A percentile compares a stretch with the other conserved stretches of the same genome.
These are phyloP conservation scores for Fusarium annulatum DNA, from an alignment of 2,329 filamentous ascomycete species.

Conservation along the genomic window DNA sequence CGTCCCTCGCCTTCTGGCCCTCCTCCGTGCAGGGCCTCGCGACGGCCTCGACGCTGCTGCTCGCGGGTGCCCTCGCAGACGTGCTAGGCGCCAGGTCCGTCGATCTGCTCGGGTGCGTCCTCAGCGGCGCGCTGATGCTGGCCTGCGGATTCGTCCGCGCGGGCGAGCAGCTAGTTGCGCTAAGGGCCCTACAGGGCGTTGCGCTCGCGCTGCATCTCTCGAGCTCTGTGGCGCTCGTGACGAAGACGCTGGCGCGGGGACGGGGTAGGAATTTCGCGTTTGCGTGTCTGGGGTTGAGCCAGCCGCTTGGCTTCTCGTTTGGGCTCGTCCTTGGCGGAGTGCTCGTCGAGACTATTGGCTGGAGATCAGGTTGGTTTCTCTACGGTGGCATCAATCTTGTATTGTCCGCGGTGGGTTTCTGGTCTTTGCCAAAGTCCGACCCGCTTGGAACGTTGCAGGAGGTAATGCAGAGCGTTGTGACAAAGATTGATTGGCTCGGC, in stretches of 20 bases:
- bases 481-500: constrained; percentile 66
- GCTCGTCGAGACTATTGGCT: constrained; percentile 58
- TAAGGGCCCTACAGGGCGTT: constrained; percentile 55
- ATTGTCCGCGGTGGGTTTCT: constrained; percentile 51
- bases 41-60: constrained; percentile 51
- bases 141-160: constrained; percentile 46
- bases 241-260: constrained; percentile 47
- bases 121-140: constrained; percentile 47
- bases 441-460: constrained; percentile 40
- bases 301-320: constrained; percentile 61
- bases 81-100: constrained; percentile 49
- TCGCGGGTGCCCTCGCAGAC: constrained; percentile 55
- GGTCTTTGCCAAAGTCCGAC: constrained; percentile 48
- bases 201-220: constrained; percentile 51
- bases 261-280: constrained; percentile 55
- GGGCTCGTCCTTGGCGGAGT: constrained; percentile 63
- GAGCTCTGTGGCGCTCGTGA: constrained; percentile 51
- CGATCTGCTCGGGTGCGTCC: constrained; percentile 49
- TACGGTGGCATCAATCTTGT: constrained; percentile 50
- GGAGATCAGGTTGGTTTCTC: constrained; percentile 60
- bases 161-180: constrained; percentile 50
- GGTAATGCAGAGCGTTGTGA: constrained; percentile 39
- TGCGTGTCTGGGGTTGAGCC: constrained; percentile 57
- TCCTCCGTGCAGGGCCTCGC: constrained; percentile 51
- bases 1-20: constrained; percentile 54